Base-by-base conservation (phyloP, 352 stramenopile species). In the Globisporangium uncinulatum region DNA sequence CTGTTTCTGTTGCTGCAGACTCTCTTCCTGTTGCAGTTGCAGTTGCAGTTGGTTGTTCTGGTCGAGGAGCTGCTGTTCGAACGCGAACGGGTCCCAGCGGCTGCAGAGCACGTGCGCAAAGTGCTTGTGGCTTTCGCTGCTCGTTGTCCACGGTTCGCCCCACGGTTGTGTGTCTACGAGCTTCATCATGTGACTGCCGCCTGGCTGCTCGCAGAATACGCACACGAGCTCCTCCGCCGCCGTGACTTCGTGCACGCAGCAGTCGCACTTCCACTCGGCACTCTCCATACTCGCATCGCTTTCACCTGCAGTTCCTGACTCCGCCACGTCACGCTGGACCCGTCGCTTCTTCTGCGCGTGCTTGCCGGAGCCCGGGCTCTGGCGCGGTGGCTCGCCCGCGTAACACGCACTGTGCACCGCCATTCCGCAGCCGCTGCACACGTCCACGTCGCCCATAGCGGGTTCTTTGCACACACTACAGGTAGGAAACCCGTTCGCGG, bases 61-160 rank as follows among this genome's bases (percentile, higher is more conserved):
- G 14, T 47, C n/a, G 42, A 36, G 41, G 6, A 24, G 31, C 61
- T 34, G 56, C 58, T 44, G 41, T 20, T 34, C 10, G n/a, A 83
- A 41, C 17, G 46, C 41, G 36, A 65, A 62, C 43, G 75, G 75
- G 50, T 86, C 75, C 75, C 75, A 86, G 41, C 68, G 69, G 34
- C 66, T 66, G 51, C 75, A 86, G 36, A 86, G 51, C 37, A 76
- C 44, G 41, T 86, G 75, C 0, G 62, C 75, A 65, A 74, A 83
- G 21, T 60, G 43, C 45, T 36, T 32, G 1, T 2, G 31, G 0
- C 2, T 47, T 17, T 0, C 4, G 36, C 14, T 51, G 31, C 19
- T 52, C 6, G 45, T n/a, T 6, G 34, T 6, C n/a, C 14, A 24
- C 32, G 43, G 46, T 29, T n/a, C 5, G 31, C 21, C 36, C 44